Percentiles rank a stretch among this genome's conserved stretches.
Evolutionary conservation across 139 green algal species (phyloP).

Genomic region (Coelastrella sp.): DNA sequence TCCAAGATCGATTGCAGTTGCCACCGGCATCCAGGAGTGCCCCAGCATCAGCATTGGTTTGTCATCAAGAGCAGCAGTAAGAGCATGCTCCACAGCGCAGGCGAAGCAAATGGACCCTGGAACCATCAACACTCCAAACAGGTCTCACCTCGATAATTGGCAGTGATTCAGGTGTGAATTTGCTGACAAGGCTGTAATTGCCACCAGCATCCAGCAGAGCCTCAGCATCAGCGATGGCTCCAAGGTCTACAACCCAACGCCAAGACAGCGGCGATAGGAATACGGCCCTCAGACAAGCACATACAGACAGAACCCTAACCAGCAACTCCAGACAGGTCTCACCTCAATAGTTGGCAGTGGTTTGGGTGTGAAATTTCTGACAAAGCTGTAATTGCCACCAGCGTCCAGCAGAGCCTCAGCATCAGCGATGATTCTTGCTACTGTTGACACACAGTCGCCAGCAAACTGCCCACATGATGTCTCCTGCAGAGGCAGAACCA

Average conservation of each 20-base stretch:
- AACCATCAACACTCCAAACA: neutral
- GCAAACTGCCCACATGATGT: conserved; percentile 46
- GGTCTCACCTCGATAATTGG: conserved; percentile 53
- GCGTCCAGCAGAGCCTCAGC: conserved; percentile 11
- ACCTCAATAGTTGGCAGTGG: conserved; percentile 62
- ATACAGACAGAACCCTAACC: neutral
- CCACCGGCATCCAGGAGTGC: neutral
- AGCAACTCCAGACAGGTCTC: neutral
- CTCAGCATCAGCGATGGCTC: conserved; percentile 45
- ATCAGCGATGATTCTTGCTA: conserved; percentile 37
- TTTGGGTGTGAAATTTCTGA: conserved; percentile 72
- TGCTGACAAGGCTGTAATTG: conserved; percentile 48
- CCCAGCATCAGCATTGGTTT: conserved; percentile 45
- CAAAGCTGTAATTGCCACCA: conserved; percentile 30
- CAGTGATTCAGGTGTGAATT: conserved; percentile 73
- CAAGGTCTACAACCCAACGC: too few species aligned
- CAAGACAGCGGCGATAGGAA: too few species aligned
- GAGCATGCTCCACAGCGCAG: too few species aligned
- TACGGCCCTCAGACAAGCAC: too few species aligned
- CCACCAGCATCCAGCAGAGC: neutral
- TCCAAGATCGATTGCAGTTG: conserved; percentile 45
- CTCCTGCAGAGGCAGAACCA: too few species aligned
- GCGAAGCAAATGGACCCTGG: neutral
- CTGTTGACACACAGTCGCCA: conserved; percentile 23
- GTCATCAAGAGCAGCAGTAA: too few species aligned